Evolutionary conservation across 1,284 basidiomycete species (phyloP).

Genomic region (Volvariella volvacea): DNA sequence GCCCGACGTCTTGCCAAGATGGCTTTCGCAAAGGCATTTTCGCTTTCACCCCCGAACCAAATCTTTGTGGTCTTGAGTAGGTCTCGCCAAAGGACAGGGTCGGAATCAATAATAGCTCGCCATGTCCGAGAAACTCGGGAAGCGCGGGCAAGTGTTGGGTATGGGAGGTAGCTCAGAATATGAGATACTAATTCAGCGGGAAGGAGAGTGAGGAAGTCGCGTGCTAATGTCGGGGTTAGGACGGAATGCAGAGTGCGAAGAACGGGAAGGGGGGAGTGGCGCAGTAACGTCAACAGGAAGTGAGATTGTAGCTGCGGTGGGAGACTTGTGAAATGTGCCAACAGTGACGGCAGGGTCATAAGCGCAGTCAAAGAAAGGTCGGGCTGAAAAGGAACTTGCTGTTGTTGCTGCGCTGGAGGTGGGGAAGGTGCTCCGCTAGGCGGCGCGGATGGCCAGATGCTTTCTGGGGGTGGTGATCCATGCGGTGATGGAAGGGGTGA

Average conservation of each 20-base stretch:
- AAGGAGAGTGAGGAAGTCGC: constrained; percentile 81
- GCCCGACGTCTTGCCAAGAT: constrained; percentile 53
- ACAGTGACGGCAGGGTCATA: constrained; percentile 69
- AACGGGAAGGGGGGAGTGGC: constrained; percentile 79
- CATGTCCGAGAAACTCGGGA: constrained; percentile 78
- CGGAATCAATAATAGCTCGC: constrained; percentile 78
- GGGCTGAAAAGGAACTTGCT: constrained; percentile 65
- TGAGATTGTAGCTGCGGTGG: constrained; percentile 77
- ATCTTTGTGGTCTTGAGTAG: constrained; percentile 71
- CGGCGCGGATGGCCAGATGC: constrained; percentile 70
- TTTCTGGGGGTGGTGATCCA: constrained; percentile 69
- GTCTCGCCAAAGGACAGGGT: constrained; percentile 79
- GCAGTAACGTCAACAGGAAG: constrained; percentile 76
- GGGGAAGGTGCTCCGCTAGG: constrained; percentile 69
- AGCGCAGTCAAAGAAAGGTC: constrained; percentile 73
- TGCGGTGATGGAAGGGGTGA: constrained; percentile 78
- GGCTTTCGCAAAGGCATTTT: constrained; percentile 61
- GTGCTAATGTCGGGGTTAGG: constrained; percentile 76
- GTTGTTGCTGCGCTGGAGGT: constrained; percentile 23
- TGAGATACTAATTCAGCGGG: constrained; percentile 82
- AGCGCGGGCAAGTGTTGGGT: constrained; percentile 70
- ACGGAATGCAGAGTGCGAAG: constrained; percentile 78
- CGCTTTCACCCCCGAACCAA: constrained; percentile 79
- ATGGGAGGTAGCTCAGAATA: constrained; percentile 73
- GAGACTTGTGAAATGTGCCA: constrained; percentile 67